Base-by-base conservation (phyloP, 2,329 filamentous ascomycete species). In the Talaromyces pinophilus region DNA sequence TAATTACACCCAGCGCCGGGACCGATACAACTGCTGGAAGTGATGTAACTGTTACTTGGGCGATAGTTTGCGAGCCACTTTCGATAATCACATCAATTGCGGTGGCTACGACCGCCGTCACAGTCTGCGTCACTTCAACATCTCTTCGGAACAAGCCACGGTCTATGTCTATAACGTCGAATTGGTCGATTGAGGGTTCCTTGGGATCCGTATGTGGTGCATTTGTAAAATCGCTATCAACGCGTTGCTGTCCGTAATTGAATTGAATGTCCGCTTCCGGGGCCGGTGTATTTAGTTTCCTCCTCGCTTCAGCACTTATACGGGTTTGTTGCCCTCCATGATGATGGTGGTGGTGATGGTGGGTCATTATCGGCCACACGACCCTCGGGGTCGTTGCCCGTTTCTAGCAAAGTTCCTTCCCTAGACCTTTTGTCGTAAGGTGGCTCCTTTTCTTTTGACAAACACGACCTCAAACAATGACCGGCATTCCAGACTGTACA, bases 21-120 rank as follows among this genome's bases (percentile, higher is more conserved):
- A 72, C 69, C 25, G 72, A 72, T 28, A 73, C 67, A 17, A 69
- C 70, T 40, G 72, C 70, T 17, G 72, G 71, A 15, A 74, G 68
- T 17, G 70, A 70, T 52, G 69, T 52, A 40, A 73, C 70, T 22
- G 71, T 73, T 54, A 70, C 71, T 54, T 69, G 57, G 22, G 67
- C 68, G 48, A 71, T 48, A 10, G 68, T 70, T 15, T 17, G 57
- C 13, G 70, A 69, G n/a, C 71, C 71, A 64, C 70, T 70, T 54
- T 69, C 64, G 28, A 69, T 67, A 22, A 73, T 69, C 59, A 72
- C 65, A 52, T 72, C 68, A 54, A 72, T 62, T 15, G 72, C 60
- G 8, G 72, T 73, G 35, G 68, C 69, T 40, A 71, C 67, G 17
- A 70, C 65, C 33, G 69, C 69, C 25, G 68, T 67, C 46, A 63